Percentiles rank a stretch among this genome's conserved stretches.
Evolutionary conservation across 2,329 filamentous ascomycete genomes (phyloP).

Genomic region (Cladophialophora chaetospira): DNA sequence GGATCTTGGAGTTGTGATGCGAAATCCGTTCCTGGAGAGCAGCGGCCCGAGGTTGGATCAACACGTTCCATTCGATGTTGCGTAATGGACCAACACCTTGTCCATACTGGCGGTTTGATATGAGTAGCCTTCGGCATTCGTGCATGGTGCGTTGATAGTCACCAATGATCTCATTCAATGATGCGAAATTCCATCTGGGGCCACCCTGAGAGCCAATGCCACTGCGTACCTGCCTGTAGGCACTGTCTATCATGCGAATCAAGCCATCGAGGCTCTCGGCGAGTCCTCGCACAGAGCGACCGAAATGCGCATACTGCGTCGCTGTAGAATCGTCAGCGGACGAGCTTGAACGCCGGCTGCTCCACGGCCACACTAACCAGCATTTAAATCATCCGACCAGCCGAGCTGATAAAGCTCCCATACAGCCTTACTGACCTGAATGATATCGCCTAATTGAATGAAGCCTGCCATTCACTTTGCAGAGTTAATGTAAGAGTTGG

Average conservation of each 20-base stretch:
- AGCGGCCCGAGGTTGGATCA: background rate
- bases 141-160: background rate
- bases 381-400: background rate
- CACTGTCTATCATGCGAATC: background rate
- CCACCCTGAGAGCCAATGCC: background rate
- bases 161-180: background rate
- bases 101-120: background rate
- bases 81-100: background rate
- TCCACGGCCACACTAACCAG: background rate
- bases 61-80: background rate
- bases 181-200: background rate
- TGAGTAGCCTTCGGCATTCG: background rate
- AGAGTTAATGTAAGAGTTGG: background rate
- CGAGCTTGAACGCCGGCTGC: background rate
- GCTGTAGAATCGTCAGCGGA: background rate
- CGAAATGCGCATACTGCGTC: background rate
- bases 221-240: background rate
- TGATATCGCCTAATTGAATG: background rate
- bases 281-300: background rate
- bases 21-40: background rate
- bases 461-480: background rate
- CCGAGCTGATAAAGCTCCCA: background rate
- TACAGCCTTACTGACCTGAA: background rate
- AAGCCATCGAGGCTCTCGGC: background rate
- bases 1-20: background rate